Evolutionary conservation across 2,329 filamentous ascomycete species (phyloP), one percentile per base, ranked within the genome.

Genomic region (Apiospora saccharicola): DNA sequence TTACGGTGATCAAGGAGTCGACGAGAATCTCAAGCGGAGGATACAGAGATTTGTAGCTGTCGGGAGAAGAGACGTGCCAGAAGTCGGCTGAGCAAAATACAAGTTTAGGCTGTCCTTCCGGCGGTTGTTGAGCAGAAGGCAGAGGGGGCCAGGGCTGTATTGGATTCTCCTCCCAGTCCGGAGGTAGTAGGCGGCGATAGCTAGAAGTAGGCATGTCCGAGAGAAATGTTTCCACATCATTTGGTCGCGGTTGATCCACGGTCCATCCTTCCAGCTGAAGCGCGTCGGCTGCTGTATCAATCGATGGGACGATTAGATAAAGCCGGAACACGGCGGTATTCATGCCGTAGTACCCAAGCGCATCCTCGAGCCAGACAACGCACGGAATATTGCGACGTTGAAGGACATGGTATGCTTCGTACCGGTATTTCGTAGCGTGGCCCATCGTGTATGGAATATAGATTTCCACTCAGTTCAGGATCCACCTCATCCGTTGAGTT

Each of bases 271-370:
- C 22, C n/a, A 49, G 67, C 67, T 47, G 67, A 41, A 69, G 67
- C 24, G 16, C 67, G 13, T 49, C 67, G 24, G 37, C 67, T n/a
- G 67, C 67, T 24, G 67, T 49, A 16, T 69, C 67, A 69, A 69
- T 49, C 67, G 67, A 69, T 49, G 41, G 4, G 16, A 69, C 67
- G 67, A 69, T 30, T 1, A 47, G 30, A 22, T 69, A 41, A 49
- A 69, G 67, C 30, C 41, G 22, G 24, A 49, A 69, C 43, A 69
- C 13, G 67, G 47, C 41, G 5, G 67, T 49, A 8, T 69, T 69
- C 67, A 69, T 69, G 67, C 67, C 43, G 67, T 69, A 69, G 67
- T 69, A 47, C 22, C 67, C 67, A 49, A 69, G 67, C n/a, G 67
- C 67, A 47, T 69, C 67, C n/a, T 69, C 67, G 43, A 69, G 43